A percentile compares a stretch with the other conserved stretches of the same genome.
Evolutionary conservation across 2,329 filamentous ascomycete species (phyloP).

Genomic region (Aspergillus awamori): DNA sequence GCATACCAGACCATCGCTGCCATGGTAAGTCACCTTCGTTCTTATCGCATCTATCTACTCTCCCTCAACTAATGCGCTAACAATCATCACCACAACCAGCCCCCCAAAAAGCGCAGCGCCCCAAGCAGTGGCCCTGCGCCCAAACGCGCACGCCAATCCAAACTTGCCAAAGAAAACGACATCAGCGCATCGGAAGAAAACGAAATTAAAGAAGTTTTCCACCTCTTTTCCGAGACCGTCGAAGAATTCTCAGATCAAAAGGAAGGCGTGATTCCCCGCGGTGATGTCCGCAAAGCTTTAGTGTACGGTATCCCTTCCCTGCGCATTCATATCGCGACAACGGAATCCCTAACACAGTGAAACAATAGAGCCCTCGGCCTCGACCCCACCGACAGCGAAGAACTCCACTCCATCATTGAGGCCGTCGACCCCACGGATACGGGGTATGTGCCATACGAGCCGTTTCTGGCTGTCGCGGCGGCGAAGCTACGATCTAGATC

Average conservation of each 20-base stretch:
- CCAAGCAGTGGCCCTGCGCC: conserved; percentile 32
- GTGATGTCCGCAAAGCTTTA: conserved; percentile 71
- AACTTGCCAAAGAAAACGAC: conserved; percentile 89
- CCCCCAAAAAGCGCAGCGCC: conserved; percentile 40
- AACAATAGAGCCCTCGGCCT: conserved; percentile 75
- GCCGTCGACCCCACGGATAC: conserved; percentile 81
- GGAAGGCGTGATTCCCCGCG: conserved; percentile 67
- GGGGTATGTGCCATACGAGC: conserved; percentile 75
- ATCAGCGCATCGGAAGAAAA: conserved; percentile 80
- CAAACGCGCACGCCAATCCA: conserved; percentile 66
- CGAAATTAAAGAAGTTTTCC: conserved; percentile 89
- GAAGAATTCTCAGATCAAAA: conserved; percentile 72
- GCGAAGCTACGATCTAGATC: conserved; percentile 71
- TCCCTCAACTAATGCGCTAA: neutral
- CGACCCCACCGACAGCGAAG: conserved; percentile 62
- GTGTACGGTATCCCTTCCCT: conserved; percentile 57
- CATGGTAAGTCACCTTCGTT: conserved; percentile 23
- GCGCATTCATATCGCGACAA: neutral
- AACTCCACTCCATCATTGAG: conserved; percentile 75
- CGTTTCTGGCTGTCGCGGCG: conserved; percentile 85
- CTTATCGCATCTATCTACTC: neutral
- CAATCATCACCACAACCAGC: conserved; percentile 24
- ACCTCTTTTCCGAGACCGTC: conserved; percentile 65
- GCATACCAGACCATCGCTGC: neutral
- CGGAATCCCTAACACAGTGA: neutral